phyloP scores from a whole-genome alignment of 805 yeast genomes.

The Metschnikowia gelsemii region DNA sequence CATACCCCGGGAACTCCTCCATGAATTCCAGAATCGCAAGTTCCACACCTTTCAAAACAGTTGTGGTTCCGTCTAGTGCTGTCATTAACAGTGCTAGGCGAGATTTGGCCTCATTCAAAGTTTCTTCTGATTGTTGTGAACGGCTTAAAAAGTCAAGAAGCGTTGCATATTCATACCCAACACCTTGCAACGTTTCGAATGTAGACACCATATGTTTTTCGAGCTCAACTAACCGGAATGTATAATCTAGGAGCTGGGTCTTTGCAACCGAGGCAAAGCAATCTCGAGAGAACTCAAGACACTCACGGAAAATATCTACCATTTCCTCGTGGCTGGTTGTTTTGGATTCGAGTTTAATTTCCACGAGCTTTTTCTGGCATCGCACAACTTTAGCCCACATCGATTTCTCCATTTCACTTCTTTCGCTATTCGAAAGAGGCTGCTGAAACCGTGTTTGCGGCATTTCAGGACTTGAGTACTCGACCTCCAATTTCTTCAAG shows the following conservation, averaged over 20 bases:
- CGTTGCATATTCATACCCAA: conserved; percentile 3
- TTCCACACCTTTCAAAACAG: background rate
- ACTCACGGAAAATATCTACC: background rate
- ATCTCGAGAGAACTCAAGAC: background rate
- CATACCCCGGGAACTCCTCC: background rate
- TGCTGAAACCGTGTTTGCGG: background rate
- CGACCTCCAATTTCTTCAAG: background rate
- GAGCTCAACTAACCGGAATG: background rate
- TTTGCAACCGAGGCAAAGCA: background rate
- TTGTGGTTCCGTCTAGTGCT: background rate
- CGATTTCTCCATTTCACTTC: background rate
- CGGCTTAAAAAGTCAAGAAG: conserved; percentile 2
- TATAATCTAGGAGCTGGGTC: conserved; percentile 1
- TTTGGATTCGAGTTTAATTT: background rate
- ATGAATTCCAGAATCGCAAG: background rate
- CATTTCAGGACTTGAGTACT: background rate
- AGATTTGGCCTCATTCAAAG: background rate
- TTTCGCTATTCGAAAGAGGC: background rate
- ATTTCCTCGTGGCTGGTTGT: background rate
- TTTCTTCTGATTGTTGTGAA: background rate
- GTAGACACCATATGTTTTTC: background rate
- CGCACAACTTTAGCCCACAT: conserved; percentile 1
- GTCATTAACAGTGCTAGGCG: background rate
- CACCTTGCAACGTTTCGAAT: background rate
- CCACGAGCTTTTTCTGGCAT: conserved; percentile 1